These are phyloP conservation scores for Suhomyces yuchorum DNA, from an alignment of 1,139 yeast species.

Conservation along the genomic window DNA sequence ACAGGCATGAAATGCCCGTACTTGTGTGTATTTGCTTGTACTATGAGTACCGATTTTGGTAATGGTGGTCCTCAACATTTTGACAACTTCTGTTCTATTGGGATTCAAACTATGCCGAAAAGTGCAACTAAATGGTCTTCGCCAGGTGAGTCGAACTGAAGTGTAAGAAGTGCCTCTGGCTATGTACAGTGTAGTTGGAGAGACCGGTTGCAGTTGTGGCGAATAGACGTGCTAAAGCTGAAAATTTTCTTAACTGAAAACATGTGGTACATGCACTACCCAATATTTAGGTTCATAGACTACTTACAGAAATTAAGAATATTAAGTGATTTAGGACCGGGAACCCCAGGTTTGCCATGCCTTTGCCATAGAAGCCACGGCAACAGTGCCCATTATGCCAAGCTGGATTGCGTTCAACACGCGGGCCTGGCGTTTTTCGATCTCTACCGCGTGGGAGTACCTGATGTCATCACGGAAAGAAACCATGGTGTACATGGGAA, in stretches of 20 bases:
- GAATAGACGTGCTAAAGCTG: not conserved
- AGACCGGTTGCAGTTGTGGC: slow-evolving; percentile 4
- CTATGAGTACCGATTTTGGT: slow-evolving; percentile 5
- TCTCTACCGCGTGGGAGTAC: slow-evolving; percentile 69
- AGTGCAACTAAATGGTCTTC: not conserved
- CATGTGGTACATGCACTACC: slow-evolving; percentile 10
- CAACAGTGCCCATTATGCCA: slow-evolving; percentile 21
- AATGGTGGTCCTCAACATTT: slow-evolving; percentile 18
- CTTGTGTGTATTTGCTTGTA: slow-evolving; percentile 3
- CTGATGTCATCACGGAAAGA: slow-evolving; percentile 83
- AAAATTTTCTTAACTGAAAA: slow-evolving; percentile 9
- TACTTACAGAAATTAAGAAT: not conserved
- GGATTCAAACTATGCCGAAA: slow-evolving; percentile 3
- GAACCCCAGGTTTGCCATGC: slow-evolving; percentile 10
- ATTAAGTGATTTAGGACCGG: not conserved
- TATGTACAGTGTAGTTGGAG: slow-evolving; percentile 6
- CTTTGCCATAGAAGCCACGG: slow-evolving; percentile 18
- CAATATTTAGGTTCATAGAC: not conserved
- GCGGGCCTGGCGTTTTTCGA: slow-evolving; percentile 51
- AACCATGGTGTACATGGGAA: slow-evolving; percentile 90
- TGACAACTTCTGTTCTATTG: not conserved
- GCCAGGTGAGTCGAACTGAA: not conserved
- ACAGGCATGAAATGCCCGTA: slow-evolving; percentile 17
- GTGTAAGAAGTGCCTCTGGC: not conserved
- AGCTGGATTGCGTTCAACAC: slow-evolving; percentile 38